Evolutionary conservation across 495 filamentous ascomycete genomes (phyloP).

Genomic region (Talaromyces thailandensis): DNA sequence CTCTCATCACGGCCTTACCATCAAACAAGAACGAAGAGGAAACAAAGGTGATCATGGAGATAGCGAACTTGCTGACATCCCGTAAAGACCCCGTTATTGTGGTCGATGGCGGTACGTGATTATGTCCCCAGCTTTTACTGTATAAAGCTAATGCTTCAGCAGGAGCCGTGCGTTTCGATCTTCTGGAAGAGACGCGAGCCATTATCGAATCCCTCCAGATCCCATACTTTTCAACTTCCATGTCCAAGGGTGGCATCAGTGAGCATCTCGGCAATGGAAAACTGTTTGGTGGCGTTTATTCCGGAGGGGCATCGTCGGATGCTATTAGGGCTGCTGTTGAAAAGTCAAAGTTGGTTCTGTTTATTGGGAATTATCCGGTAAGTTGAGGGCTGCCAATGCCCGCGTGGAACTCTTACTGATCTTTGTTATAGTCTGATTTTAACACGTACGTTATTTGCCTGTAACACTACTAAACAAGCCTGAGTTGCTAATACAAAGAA

Average conservation of each 20-base stretch:
- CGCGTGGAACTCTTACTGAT: background rate
- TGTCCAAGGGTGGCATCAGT: conserved; percentile 70
- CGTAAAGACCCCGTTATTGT: background rate
- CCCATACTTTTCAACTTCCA: conserved; percentile 65
- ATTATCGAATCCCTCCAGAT: conserved; percentile 57
- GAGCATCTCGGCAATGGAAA: conserved; percentile 40
- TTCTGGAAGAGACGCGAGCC: conserved; percentile 55
- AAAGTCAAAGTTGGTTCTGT: conserved; percentile 59
- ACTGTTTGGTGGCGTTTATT: conserved; percentile 66
- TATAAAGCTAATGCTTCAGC: background rate
- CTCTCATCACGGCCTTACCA: conserved; percentile 12
- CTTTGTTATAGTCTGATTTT: conserved; percentile 12
- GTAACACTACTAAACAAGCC: too few species aligned
- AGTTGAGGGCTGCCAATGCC: conserved; percentile 22
- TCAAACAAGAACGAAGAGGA: background rate
- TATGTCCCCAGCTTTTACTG: background rate
- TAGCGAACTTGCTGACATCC: background rate
- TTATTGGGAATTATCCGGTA: conserved; percentile 38
- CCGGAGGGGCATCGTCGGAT: conserved; percentile 52
- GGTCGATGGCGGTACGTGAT: background rate
- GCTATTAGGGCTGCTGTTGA: conserved; percentile 57
- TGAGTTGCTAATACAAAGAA: background rate
- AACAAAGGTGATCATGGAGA: background rate
- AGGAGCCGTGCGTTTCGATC: conserved; percentile 54
- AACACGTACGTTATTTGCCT: conserved; percentile 12